phyloP scores from a whole-genome alignment of 2,329 filamentous ascomycete genomes.

The Pyrenochaeta sp. region DNA sequence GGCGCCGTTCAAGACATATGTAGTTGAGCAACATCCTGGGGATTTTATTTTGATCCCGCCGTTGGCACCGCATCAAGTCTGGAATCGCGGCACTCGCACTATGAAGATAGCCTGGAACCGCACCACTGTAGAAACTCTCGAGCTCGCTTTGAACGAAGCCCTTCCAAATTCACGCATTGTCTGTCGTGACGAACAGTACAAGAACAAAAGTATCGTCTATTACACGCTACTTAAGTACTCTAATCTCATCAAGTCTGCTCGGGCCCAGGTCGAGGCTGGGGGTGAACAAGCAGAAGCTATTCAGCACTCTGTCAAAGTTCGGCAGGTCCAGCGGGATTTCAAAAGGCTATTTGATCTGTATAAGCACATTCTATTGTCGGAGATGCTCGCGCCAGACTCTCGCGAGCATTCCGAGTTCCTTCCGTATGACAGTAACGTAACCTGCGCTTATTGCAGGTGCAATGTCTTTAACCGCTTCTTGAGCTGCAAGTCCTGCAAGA shows the following conservation, averaged over 20 bases:
- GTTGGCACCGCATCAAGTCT: slow-evolving; percentile 94
- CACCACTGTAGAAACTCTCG: slow-evolving; percentile 89
- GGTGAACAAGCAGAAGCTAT: slow-evolving; percentile 48
- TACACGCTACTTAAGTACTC: slow-evolving; percentile 85
- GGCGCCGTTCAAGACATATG: slow-evolving; percentile 89
- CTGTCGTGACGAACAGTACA: slow-evolving; percentile 97
- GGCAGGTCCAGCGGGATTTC: slow-evolving; percentile 84
- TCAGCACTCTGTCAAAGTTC: slow-evolving; percentile 61
- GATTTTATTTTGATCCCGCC: slow-evolving; percentile 95
- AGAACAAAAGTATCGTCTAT: slow-evolving; percentile 95
- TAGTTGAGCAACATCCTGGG: slow-evolving; percentile 88
- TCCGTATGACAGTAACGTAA: slow-evolving; percentile 88
- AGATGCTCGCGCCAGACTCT: slow-evolving; percentile 77
- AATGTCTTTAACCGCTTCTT: slow-evolving; percentile 98
- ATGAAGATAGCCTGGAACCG: slow-evolving; percentile 99
- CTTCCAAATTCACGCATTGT: slow-evolving; percentile 89
- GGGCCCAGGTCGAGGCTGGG: slow-evolving; percentile 61
- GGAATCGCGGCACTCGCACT: slow-evolving; percentile 94
- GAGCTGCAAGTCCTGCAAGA: slow-evolving; percentile 85
- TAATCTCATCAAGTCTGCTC: slow-evolving; percentile 65
- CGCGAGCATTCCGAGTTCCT: slow-evolving; percentile 79
- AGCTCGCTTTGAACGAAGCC: slow-evolving; percentile 85
- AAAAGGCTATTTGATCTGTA: slow-evolving; percentile 80
- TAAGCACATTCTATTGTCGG: slow-evolving; percentile 80
- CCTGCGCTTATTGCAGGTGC: slow-evolving; percentile 92